Base-by-base conservation (phyloP, 805 yeast genomes). In the Candida boidinii region DNA sequence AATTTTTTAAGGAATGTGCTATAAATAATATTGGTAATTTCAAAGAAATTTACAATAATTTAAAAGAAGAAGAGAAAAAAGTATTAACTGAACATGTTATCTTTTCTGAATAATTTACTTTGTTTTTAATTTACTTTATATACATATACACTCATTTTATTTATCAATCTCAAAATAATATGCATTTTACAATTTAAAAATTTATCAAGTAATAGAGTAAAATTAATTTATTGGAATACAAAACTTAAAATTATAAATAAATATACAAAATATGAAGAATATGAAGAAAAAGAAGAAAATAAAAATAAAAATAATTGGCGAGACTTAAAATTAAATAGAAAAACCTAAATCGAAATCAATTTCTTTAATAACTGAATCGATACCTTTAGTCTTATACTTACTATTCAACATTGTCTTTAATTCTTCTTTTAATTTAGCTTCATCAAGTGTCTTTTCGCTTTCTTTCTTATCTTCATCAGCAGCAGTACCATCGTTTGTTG, bases 1-100 rank as follows among this genome's bases (percentile, higher is more conserved):
- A 49, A 4, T 77, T 79, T 43, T 78, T 79, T 58, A 75, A 63
- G 40, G 76, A 72, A 38, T 69, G 74, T 42, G 67, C 78, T 0
- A 37, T 62, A 6, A 63, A 63, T 35, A 65, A 77, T 39, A 45
- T 64, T 13, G 68, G 70, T 2, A 53, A 63, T n/a, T 79, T 79
- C 59, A 66, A 64, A 44, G 46, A 52, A 6, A 68, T 71, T 34
- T 79, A 76, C 46, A 63, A 33, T 2, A 40, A 50, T 7, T 54
- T 78, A 23, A 46, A 53, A 14, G 79, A 74, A 14, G 64, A 64
- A 6, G 86, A 79, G 40, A 76, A 68, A 51, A 65, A 58, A 38
- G 45, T 61, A 3, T 49, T 79, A 16, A 62, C 76, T 1, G 80
- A 76, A 33, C 44, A 37, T 30, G 42, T 56, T 5, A 52, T 48